A percentile compares a stretch with the other conserved stretches of the same genome.
Conservation (phyloP, 164 flowering plant genomes). For the Protea cynaroides region DNA sequence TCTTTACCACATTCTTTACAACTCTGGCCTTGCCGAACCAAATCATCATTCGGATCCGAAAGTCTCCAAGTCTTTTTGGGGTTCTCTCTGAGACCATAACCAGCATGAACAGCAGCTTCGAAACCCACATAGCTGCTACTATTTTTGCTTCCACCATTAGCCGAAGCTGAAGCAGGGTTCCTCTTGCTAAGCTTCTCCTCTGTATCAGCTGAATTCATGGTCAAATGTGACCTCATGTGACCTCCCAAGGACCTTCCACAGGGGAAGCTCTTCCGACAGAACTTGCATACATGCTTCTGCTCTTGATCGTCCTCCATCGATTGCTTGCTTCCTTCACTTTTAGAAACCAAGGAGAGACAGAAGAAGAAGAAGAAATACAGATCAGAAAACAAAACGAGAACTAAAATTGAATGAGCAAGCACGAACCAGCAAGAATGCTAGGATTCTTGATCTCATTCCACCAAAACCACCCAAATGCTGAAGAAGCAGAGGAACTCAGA, state of each 20-base stretch:
- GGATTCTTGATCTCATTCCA: slow-evolving; percentile 17
- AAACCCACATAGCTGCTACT: background rate
- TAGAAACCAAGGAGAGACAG: slow-evolving; percentile 3
- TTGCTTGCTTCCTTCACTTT: background rate
- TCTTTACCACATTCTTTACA: slow-evolving; percentile 82
- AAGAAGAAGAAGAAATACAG: slow-evolving; percentile 8
- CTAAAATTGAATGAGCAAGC: slow-evolving; percentile 2
- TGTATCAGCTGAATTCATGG: slow-evolving; percentile 25
- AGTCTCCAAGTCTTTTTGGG: slow-evolving; percentile 68
- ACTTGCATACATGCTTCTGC: slow-evolving; percentile 58
- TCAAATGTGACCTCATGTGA: slow-evolving; percentile 90
- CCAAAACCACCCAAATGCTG: slow-evolving; percentile 7
- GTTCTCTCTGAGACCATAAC: slow-evolving; percentile 65
- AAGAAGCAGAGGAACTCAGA: slow-evolving; percentile 9
- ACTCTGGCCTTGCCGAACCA: slow-evolving; percentile 19
- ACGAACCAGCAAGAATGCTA: background rate
- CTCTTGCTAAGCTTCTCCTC: slow-evolving; percentile 25
- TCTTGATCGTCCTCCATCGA: slow-evolving; percentile 36
- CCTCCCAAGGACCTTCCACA: slow-evolving; percentile 93
- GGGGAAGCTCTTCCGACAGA: slow-evolving; percentile 63
- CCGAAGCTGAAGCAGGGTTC: slow-evolving; percentile 20
- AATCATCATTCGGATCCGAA: slow-evolving; percentile 25
- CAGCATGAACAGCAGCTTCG: slow-evolving; percentile 16
- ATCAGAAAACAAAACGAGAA: slow-evolving; percentile 11
- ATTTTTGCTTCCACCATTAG: slow-evolving; percentile 9